Evolutionary conservation across 1,284 basidiomycete genomes (phyloP), one percentile per base, ranked within the genome.

Genomic region (Coriolopsis trogii): DNA sequence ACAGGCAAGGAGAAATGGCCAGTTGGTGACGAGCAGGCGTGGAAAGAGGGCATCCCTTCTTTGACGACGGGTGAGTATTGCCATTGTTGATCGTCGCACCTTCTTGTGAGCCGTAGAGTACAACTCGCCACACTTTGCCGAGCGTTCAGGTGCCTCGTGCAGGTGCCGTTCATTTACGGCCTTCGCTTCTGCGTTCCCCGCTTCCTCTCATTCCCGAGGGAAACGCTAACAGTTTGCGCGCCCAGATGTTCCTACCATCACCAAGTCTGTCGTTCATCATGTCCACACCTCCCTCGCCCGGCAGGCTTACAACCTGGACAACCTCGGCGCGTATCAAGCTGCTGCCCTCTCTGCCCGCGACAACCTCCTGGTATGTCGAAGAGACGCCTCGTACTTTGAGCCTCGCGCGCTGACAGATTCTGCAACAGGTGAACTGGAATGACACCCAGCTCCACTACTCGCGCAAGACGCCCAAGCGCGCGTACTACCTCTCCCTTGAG

Each of bases 401-500:
- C 21, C 12, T 18, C 18, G 29, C 24, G 13, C 42, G 6, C 37
- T 18, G n/a, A 15, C 16, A 0, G 4, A 16, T 25, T 8, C 37
- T 21, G 2, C 20, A 8, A 24, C 44, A 88, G 86, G 71, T 86
- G 55, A 89, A 90, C 65, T 92, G 89, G 89, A 91, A 91, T 60
- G 79, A 84, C 39, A 92, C 89, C 4, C 87, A 90, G 62, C 64
- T 85, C 47, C 73, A 82, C 54, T 81, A 85, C 68, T 87, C 85
- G 36, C 80, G 84, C 54, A 88, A 85, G 63, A 75, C 77, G n/a
- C 86, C 84, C 12, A 91, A 90, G 69, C 80, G 89, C 57, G 89
- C 93, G 12, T 97, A 96, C 77, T 96, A 96, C 70, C 81, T 90
- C 48, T 89, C 87, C 28, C 83, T 96, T 50, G 94, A 97, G 71